These are phyloP conservation scores for Eucalyptus tenuipes DNA, from an alignment of 345 rosid genomes.

Conservation along the genomic window DNA sequence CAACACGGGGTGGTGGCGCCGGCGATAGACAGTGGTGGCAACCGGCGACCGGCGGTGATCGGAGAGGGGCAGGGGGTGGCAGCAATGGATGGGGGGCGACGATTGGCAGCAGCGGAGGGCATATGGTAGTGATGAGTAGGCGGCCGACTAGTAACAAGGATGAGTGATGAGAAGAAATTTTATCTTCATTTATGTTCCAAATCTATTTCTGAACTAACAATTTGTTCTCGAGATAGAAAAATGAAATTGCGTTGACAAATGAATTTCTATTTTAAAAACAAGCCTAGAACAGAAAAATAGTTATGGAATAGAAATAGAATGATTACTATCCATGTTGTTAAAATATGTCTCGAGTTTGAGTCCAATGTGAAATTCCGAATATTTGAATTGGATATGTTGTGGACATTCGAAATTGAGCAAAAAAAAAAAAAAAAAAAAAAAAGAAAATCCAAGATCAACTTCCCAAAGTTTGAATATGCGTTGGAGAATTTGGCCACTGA, in stretches of 20 bases:
- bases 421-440: no score
- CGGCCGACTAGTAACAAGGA: fast-evolving
- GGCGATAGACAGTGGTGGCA: fast-evolving
- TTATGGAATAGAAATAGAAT: fast-evolving
- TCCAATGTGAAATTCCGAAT: no score
- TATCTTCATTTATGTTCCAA: no score
- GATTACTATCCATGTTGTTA: no score
- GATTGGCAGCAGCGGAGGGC: fast-evolving
- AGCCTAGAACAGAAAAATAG: fast-evolving
- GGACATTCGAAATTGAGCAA: no score
- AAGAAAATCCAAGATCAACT: no score
- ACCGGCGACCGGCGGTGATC: fast-evolving
- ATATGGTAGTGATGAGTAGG: fast-evolving
- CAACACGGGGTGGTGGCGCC: fast-evolving
- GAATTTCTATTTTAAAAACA: no score
- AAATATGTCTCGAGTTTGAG: no score
- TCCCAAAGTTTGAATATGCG: no score
- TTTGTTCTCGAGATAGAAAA: fast-evolving
- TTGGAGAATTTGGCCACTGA: no score
- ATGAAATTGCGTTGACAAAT: fast-evolving
- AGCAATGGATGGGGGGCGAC: fast-evolving
- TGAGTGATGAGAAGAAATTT: no score
- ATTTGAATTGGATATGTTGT: no score
- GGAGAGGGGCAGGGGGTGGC: fast-evolving
- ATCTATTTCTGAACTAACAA: fast-evolving